Conservation (phyloP, 345 rosid species). For the Atalantia buxifolia region DNA sequence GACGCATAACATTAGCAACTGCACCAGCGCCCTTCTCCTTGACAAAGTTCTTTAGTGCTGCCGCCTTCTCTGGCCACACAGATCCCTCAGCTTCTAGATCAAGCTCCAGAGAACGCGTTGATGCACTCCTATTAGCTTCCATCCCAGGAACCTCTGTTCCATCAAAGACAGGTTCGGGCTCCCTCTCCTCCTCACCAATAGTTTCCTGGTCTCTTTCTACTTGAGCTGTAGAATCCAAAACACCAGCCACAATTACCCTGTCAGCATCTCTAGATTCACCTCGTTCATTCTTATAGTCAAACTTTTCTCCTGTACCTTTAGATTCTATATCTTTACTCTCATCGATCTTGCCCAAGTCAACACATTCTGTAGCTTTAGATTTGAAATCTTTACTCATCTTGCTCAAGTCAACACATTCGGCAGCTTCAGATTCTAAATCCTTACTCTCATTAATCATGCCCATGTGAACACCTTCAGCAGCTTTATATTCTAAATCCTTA, state of each 20-base stretch:
- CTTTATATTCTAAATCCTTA: conserved; percentile 11
- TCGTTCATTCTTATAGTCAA: conserved; percentile 18
- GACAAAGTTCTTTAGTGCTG: conserved; percentile 60
- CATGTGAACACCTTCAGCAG: neutral
- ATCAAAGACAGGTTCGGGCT: conserved; percentile 43
- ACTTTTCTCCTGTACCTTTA: conserved; percentile 9
- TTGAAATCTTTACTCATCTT: conserved; percentile 8
- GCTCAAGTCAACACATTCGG: neutral
- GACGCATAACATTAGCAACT: conserved; percentile 54
- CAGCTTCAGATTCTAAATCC: conserved; percentile 7
- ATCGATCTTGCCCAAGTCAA: conserved; percentile 6
- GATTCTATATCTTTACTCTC: neutral
- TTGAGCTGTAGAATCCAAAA: conserved; percentile 21
- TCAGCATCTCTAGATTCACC: conserved; percentile 4
- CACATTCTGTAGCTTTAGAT: conserved; percentile 1
- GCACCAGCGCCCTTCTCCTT: conserved; percentile 60
- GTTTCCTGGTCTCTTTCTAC: conserved; percentile 31
- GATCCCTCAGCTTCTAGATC: conserved; percentile 37
- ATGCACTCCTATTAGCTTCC: conserved; percentile 31
- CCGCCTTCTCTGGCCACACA: conserved; percentile 71
- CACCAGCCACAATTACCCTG: conserved; percentile 15
- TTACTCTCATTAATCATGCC: conserved; percentile 7
- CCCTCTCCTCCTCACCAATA: conserved; percentile 30
- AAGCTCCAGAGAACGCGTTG: conserved; percentile 32
- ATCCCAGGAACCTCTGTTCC: conserved; percentile 48